phyloP scores from a whole-genome alignment of 371 early-diverging fungal species.

The Umbelopsis sp. region DNA sequence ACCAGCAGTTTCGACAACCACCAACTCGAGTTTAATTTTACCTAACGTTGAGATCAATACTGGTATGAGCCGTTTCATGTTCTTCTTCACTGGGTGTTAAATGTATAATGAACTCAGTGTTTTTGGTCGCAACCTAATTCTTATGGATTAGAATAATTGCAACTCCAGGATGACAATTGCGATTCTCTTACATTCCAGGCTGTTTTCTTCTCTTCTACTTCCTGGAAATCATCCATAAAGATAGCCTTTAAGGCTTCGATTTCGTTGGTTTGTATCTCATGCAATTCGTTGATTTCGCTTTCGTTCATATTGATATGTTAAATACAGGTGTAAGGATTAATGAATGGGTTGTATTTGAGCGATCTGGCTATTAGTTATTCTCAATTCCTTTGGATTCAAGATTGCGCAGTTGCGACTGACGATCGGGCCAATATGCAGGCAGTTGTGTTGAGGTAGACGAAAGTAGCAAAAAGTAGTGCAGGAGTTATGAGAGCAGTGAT shows the following conservation, averaged over 20 bases:
- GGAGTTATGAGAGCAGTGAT: conserved; percentile 5
- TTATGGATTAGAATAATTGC: not conserved
- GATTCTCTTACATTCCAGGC: conserved; percentile 69
- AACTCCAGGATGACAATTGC: not conserved
- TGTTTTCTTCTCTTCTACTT: conserved; percentile 57
- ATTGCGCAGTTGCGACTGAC: not conserved
- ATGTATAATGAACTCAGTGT: conserved; percentile 73
- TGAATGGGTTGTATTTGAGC: not conserved
- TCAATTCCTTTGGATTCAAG: not conserved
- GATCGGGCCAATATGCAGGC: not conserved
- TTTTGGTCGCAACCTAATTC: conserved; percentile 53
- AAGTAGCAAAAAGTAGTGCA: not conserved
- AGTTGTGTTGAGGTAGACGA: not conserved
- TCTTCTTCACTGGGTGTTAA: conserved; percentile 58
- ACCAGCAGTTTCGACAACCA: no score
- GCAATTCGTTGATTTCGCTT: conserved; percentile 53
- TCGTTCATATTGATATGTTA: conserved; percentile 22
- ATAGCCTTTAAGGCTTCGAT: conserved; percentile 72
- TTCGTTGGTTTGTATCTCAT: conserved; percentile 77
- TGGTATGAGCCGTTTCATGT: conserved; percentile 53
- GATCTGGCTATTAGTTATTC: not conserved
- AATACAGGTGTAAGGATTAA: not conserved
- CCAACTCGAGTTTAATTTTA: conserved; percentile 24
- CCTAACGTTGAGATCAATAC: conserved; percentile 64
- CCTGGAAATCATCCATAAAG: conserved; percentile 75